These are phyloP conservation scores for Paecilomyces fulvus DNA, from an alignment of 2,329 filamentous ascomycete genomes.

Conservation along the genomic window DNA sequence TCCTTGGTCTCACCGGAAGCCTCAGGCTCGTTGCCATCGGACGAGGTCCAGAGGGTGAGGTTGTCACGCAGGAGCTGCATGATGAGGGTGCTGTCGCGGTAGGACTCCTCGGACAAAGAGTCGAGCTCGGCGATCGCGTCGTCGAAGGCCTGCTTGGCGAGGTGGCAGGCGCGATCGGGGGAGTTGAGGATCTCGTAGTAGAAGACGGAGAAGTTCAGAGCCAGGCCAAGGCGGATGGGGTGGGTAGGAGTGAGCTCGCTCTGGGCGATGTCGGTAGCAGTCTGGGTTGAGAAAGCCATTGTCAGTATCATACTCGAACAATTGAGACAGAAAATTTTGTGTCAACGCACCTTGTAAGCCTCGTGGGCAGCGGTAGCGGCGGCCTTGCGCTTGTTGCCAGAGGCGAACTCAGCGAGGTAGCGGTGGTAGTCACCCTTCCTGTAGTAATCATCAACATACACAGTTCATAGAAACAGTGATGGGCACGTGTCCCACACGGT, in stretches of 20 bases:
- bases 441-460: constrained; percentile 18
- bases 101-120: constrained; percentile 93
- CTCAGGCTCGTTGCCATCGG: constrained; percentile 68
- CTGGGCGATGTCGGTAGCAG: constrained; percentile 95
- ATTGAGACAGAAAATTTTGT: neutral
- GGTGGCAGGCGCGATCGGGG: constrained; percentile 92
- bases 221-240: constrained; percentile 94
- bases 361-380: constrained; percentile 91
- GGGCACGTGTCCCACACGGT: neutral
- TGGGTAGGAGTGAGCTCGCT: constrained; percentile 95
- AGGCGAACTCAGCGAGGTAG: constrained; percentile 94
- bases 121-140: constrained; percentile 98
- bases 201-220: constrained; percentile 98
- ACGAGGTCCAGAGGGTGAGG: constrained; percentile 95
- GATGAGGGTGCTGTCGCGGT: constrained; percentile 98
- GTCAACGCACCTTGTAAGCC: constrained; percentile 79
- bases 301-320: neutral
- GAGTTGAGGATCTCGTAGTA: constrained; percentile 99
- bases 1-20: constrained; percentile 53
- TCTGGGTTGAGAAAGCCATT: constrained; percentile 44
- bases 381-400: constrained; percentile 89
- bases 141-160: constrained; percentile 98
- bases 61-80: constrained; percentile 99
- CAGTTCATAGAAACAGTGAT: neutral
- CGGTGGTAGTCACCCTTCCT: constrained; percentile 99